These are phyloP conservation scores for Huntiella savannae DNA, from an alignment of 2,329 filamentous ascomycete species.

Conservation along the genomic window DNA sequence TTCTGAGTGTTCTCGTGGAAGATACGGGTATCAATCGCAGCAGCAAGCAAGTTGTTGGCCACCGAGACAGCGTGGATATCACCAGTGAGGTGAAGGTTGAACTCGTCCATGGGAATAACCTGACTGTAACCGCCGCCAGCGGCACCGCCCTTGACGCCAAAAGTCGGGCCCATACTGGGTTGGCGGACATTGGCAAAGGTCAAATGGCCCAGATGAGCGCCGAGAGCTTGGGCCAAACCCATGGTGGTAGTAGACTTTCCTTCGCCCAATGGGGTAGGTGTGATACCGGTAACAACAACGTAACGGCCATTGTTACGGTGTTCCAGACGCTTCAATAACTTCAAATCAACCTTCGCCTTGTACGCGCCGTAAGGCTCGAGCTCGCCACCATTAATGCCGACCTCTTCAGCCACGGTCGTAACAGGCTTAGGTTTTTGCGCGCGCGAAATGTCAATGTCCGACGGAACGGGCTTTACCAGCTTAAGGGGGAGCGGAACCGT, in stretches of 20 bases:
- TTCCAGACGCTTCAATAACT: slow-evolving; percentile 60
- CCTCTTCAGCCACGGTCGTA: slow-evolving; percentile 61
- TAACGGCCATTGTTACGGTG: slow-evolving; percentile 83
- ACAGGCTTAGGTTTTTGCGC: slow-evolving; percentile 85
- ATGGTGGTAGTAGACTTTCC: slow-evolving; percentile 97
- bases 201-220: slow-evolving; percentile 69
- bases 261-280: slow-evolving; percentile 87
- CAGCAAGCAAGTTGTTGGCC: slow-evolving; percentile 90
- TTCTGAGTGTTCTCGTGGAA: slow-evolving; percentile 96
- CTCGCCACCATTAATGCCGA: slow-evolving; percentile 76
- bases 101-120: slow-evolving; percentile 99
- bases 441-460: slow-evolving; percentile 82
- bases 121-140: slow-evolving; percentile 96
- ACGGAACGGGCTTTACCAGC: slow-evolving; percentile 66
- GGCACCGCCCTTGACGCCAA: slow-evolving; percentile 96
- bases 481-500: slow-evolving; percentile 72
- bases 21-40: slow-evolving; percentile 92
- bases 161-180: slow-evolving; percentile 91
- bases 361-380: slow-evolving; percentile 86
- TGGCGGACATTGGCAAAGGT: slow-evolving; percentile 95
- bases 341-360: slow-evolving; percentile 87
- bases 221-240: slow-evolving; percentile 81
- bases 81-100: slow-evolving; percentile 92
- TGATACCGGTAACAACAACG: slow-evolving; percentile 86
- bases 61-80: slow-evolving; percentile 96